Base-by-base conservation (phyloP, 305 asterid species). In the Stenogyne calaminthoides region DNA sequence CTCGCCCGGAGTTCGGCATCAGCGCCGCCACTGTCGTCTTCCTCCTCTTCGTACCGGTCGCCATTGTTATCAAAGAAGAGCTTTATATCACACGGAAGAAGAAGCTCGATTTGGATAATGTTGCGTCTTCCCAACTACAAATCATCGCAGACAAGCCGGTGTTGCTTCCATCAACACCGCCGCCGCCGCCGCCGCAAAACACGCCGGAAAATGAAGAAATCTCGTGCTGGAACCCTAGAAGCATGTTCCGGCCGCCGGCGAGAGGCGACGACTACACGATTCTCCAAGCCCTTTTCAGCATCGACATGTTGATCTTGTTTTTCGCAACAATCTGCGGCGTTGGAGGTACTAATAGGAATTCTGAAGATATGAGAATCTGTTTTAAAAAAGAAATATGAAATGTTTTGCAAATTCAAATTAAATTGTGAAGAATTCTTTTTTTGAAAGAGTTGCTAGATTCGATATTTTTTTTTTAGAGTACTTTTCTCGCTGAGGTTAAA, bases 191-290 rank as follows among this genome's bases (percentile, higher is more conserved):
- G n/a, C n/a, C n/a, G n/a, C n/a, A n/a, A n/a, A n/a, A n/a, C n/a
- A n/a, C n/a, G n/a, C n/a, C 74, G n/a, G 81, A 63, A 36, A 65
- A 62, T 16, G 65, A 59, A 5, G 80, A 83, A 73, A 68, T 75
- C 15, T 91, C 97, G 0, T 91, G 97, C 64, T 91, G 96, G 96
- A 85, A 64, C 25, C 44, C 74, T 0, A 44, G 54, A 8, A 88
- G 91, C 11, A 82, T 22, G 0, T 87, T 92, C 77, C 77, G 64
- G 34, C 97, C 91, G 0, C 97, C 97, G 49, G 67, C 58, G 0
- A 64, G 93, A 46, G 97, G 97, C 0, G 91, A 89, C 3, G 97
- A 92, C 77, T 89, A 70, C 84, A 89, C 97, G 0, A 92, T 92
- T 64, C 91, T 92, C 0, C 97, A 92, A 67, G 96, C 96, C 1